Percentiles rank a stretch among this genome's conserved stretches.
These are phyloP conservation scores for Oryza rufipogon DNA, from an alignment of 176 grass and related monocot genomes.

Conservation along the genomic window DNA sequence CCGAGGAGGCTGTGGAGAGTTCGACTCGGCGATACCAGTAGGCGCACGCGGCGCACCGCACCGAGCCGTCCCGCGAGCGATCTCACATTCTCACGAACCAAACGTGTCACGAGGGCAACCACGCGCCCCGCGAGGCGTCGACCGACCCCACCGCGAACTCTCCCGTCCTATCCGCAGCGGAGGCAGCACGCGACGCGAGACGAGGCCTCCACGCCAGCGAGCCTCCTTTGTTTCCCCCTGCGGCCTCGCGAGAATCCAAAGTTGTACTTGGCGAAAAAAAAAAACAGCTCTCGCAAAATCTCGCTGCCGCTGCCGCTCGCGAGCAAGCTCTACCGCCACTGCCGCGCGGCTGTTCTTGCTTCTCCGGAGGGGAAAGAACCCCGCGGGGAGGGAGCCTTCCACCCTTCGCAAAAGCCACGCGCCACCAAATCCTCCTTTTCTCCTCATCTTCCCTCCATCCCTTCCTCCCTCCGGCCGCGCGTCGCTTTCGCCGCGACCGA, in stretches of 20 bases:
- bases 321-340: too few relatives aligned
- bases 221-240: neutral
- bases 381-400: neutral
- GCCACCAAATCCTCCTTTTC: slow-evolving; percentile 31
- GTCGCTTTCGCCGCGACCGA: slow-evolving; percentile 50
- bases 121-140: neutral
- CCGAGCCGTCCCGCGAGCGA: too few relatives aligned
- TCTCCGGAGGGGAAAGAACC: slow-evolving; percentile 56
- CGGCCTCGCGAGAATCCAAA: slow-evolving; percentile 46
- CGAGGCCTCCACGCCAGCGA: slow-evolving; percentile 12
- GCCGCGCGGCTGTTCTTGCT: slow-evolving; percentile 32
- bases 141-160: neutral
- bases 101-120: slow-evolving; percentile 15
- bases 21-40: neutral
- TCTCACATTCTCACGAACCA: neutral
- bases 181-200: neutral
- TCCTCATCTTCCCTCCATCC: neutral
- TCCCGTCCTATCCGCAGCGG: slow-evolving; percentile 2
- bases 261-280: slow-evolving; percentile 5
- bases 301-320: neutral
- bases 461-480: neutral
- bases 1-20: slow-evolving; percentile 9
- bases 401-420: slow-evolving; percentile 47
- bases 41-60: neutral
- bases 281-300: slow-evolving; percentile 27